phyloP scores from a whole-genome alignment of 1,139 yeast genomes.

The Geotrichum klebahnii region DNA sequence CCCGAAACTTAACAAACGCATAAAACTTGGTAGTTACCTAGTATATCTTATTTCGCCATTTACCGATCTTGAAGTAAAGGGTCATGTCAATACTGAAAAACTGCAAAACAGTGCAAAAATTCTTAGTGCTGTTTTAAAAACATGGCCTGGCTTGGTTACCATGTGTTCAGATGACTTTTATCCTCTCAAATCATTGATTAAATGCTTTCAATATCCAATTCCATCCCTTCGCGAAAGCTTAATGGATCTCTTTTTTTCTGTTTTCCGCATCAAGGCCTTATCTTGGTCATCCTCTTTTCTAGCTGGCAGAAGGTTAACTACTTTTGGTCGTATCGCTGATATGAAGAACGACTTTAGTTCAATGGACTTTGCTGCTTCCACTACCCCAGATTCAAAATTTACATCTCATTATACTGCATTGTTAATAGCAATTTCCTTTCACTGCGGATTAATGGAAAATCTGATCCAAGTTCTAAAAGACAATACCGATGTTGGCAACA shows the following conservation, averaged over 20 bases:
- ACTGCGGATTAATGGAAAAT: constrained; percentile 53
- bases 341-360: constrained; percentile 10
- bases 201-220: constrained; percentile 59
- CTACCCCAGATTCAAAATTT: constrained; percentile 25
- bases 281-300: constrained; percentile 52
- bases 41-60: constrained; percentile 62
- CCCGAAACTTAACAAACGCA: constrained; percentile 50
- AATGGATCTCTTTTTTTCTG: constrained; percentile 67
- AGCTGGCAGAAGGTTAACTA: constrained; percentile 39
- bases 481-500: constrained; percentile 45
- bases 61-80: constrained; percentile 50
- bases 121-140: constrained; percentile 58
- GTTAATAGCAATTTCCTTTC: constrained; percentile 50
- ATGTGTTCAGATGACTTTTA: constrained; percentile 57
- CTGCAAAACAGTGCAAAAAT: constrained; percentile 62
- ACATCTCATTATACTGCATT: constrained; percentile 61
- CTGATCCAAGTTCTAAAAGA: constrained; percentile 50
- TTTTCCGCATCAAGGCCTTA: constrained; percentile 57
- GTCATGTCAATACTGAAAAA: constrained; percentile 49
- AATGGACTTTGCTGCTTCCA: constrained; percentile 15
- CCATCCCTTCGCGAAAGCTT: constrained; percentile 56
- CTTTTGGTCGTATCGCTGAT: constrained; percentile 29
- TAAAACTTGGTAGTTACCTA: constrained; percentile 52
- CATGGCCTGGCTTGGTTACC: constrained; percentile 73
- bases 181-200: constrained; percentile 56